Evolutionary conservation across 2,329 filamentous ascomycete genomes (phyloP).

Genomic region (Xylariaceae sp.): DNA sequence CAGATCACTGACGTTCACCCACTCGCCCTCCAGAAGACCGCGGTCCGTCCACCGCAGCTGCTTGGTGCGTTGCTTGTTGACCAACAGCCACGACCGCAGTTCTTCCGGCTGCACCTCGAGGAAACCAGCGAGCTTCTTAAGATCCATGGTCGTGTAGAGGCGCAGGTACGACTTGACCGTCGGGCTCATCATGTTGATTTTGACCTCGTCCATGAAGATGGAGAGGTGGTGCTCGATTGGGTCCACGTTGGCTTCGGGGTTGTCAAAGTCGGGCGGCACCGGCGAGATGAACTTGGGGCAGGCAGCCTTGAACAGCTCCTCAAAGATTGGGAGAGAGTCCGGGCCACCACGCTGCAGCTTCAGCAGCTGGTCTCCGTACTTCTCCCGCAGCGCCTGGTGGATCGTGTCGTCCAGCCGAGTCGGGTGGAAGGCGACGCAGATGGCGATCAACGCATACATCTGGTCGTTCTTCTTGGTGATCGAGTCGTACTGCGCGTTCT

Average conservation of each 20-base stretch:
- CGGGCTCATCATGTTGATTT: slow-evolving; percentile 97
- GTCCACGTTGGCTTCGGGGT: slow-evolving; percentile 91
- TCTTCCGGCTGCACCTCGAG: slow-evolving; percentile 95
- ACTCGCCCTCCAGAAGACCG: slow-evolving; percentile 82
- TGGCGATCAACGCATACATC: slow-evolving; percentile 98
- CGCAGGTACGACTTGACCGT: slow-evolving; percentile 98
- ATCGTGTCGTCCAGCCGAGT: slow-evolving; percentile 97
- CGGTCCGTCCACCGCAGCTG: slow-evolving; percentile 92
- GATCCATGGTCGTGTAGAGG: slow-evolving; percentile 98
- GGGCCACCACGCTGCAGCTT: slow-evolving; percentile 94
- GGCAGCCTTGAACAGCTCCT: slow-evolving; percentile 95
- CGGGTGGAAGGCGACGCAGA: slow-evolving; percentile 96
- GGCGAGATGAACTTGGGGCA: slow-evolving; percentile 99
- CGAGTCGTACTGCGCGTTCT: slow-evolving; percentile 95
- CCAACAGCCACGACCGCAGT: slow-evolving; percentile 83
- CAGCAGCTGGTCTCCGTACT: slow-evolving; percentile 97
- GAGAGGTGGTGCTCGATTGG: slow-evolving; percentile 94
- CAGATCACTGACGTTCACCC: slow-evolving; percentile 87
- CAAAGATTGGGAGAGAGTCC: slow-evolving; percentile 90
- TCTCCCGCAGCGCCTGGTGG: slow-evolving; percentile 94
- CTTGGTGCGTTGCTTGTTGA: slow-evolving; percentile 98
- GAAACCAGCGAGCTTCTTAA: slow-evolving; percentile 96
- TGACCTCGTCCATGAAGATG: slow-evolving; percentile 99
- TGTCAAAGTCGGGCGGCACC: slow-evolving; percentile 94
- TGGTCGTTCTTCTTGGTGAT: slow-evolving; percentile 99